Percentiles rank a stretch among this genome's conserved stretches.
phyloP scores from a whole-genome alignment of 2,329 filamentous ascomycete genomes.

The Colletotrichum tofieldiae region DNA sequence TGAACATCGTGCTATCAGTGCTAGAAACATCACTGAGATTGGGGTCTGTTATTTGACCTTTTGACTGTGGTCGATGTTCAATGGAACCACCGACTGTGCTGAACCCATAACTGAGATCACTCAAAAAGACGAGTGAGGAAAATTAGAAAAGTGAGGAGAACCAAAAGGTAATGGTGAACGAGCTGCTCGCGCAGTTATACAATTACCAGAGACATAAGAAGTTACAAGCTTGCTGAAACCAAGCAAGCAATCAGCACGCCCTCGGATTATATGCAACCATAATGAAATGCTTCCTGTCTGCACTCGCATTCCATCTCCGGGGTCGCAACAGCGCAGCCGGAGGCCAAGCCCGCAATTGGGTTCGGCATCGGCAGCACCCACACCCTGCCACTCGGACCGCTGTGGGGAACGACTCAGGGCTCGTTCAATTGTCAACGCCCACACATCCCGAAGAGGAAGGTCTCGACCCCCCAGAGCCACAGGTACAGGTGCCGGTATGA shows the following conservation, averaged over 20 bases:
- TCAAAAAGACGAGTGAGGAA: no score
- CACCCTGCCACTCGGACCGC: conserved; percentile 23
- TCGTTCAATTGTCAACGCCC: conserved; percentile 32
- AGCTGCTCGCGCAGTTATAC: no score
- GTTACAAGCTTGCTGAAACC: no score
- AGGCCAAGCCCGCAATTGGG: conserved; percentile 5
- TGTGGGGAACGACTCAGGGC: conserved; percentile 20
- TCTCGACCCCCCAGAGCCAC: background rate
- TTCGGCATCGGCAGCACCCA: conserved; percentile 5
- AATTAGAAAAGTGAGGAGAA: no score
- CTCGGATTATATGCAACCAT: background rate
- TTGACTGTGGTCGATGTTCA: no score
- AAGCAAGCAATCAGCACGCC: no score
- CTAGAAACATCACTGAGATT: no score
- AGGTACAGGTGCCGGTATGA: conserved; percentile 5
- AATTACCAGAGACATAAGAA: no score
- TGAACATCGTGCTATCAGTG: background rate
- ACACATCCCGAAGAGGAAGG: conserved; percentile 34
- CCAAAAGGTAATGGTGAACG: no score
- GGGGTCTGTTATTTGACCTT: no score
- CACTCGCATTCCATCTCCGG: background rate
- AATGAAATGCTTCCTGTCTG: background rate
- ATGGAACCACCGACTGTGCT: no score
- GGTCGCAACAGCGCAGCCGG: background rate
- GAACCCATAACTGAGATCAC: no score